A percentile compares a stretch with the other conserved stretches of the same genome.
Conservation (phyloP, 2,329 filamentous ascomycete genomes). For the Fragosphaeria purpurea region DNA sequence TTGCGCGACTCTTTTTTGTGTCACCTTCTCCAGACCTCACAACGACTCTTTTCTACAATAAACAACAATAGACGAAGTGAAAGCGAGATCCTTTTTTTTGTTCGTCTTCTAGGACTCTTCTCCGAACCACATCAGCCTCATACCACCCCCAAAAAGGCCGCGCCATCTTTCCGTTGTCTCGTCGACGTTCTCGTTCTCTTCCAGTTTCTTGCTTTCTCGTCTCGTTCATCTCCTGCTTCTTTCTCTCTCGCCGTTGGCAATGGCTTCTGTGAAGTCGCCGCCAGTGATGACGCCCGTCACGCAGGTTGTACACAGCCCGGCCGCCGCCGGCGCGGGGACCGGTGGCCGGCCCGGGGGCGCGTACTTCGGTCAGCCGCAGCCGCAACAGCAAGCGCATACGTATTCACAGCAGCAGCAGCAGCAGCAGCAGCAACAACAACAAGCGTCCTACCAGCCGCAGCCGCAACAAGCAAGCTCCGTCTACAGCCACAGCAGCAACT, state of each 20-base stretch:
- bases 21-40: no score
- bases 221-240: no score
- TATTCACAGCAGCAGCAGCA: constrained; percentile 5
- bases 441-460: neutral
- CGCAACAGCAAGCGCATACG: constrained; percentile 3
- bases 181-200: no score
- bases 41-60: no score
- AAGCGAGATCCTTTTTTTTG: no score
- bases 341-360: constrained; percentile 9
- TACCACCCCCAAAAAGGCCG: no score
- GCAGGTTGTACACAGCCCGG: neutral
- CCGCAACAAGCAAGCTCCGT: constrained; percentile 7
- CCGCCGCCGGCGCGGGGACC: neutral
- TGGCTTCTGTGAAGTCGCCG: neutral
- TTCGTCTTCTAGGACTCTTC: no score
- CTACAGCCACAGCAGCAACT: constrained; percentile 9
- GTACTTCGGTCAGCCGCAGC: constrained; percentile 21
- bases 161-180: no score
- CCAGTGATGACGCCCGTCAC: neutral
- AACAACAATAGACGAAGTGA: no score
- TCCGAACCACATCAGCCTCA: no score
- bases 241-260: neutral
- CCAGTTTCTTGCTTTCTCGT: no score
- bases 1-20: no score
- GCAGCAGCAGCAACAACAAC: constrained; percentile 15